Evolutionary conservation across 2,329 filamentous ascomycete species (phyloP).

Genomic region (Fusarium sp.): DNA sequence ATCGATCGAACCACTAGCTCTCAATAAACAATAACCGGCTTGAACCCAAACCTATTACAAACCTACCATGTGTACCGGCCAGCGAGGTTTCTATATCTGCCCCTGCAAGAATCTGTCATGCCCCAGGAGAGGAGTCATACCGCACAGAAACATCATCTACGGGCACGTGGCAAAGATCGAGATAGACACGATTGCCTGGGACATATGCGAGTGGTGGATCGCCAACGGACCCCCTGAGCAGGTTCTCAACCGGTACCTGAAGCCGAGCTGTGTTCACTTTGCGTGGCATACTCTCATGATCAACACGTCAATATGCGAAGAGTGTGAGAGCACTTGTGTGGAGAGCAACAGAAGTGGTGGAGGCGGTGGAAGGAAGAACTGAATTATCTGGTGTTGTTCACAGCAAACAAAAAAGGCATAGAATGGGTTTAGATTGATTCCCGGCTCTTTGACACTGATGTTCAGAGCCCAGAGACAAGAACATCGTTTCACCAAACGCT

Average conservation of each 20-base stretch:
- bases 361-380: constrained; percentile 8
- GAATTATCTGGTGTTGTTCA: not conserved
- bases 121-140: constrained; percentile 28
- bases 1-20: not conserved
- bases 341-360: constrained; percentile 2
- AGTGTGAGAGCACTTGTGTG: constrained; percentile 29
- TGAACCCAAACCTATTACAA: not conserved
- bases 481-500: not conserved
- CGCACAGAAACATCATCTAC: constrained; percentile 30
- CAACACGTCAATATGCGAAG: constrained; percentile 21
- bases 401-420: not conserved
- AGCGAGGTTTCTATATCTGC: constrained; percentile 40
- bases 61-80: constrained; percentile 43
- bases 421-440: not conserved
- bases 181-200: constrained; percentile 38
- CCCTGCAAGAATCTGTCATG: constrained; percentile 40
- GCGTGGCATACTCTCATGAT: constrained; percentile 38
- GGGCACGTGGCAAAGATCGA: constrained; percentile 40
- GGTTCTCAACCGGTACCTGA: constrained; percentile 43
- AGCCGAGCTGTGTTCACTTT: constrained; percentile 40
- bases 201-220: constrained; percentile 45
- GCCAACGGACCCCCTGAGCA: constrained; percentile 42
- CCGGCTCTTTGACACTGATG: not conserved
- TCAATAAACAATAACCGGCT: not conserved
- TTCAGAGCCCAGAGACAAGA: not conserved